Base-by-base conservation (phyloP, 1,284 basidiomycete genomes). In the Sphagnurus paluster region DNA sequence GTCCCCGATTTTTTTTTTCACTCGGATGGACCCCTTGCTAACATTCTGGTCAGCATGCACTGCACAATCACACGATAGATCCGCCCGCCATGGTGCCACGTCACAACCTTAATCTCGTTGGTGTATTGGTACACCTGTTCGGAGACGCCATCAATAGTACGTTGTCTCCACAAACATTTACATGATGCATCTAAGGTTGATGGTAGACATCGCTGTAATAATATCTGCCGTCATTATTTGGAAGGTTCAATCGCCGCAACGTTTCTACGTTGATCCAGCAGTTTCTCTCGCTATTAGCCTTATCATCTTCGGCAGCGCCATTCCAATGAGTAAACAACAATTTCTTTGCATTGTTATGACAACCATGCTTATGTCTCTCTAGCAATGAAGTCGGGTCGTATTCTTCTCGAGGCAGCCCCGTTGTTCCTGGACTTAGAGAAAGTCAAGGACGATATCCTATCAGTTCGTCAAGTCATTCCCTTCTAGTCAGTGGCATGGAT, bases 141-240 rank as follows among this genome's bases (percentile, higher is more conserved):
- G 73, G 73, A 7, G 75, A 77, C 50, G 75, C 74, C 13, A 55
- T 72, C 13, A 76, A 77, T 53, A 77, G 75, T 74, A 51, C 23
- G 69, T 32, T n/a, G 11, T 38, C 5, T 39, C 14, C 13, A 19
- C 24, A 39, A 23, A 13, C 32, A 25, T 10, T n/a, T 17, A 9
- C 5, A 25, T 6, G n/a, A 37, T 20, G 9, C 20, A 36, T 21
- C 19, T 26, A 4, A 14, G 17, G 41, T n/a, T 8, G 14, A 19
- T 35, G 14, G 25, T 40, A 74, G 75, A 77, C 53, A 58, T 77
- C 49, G 74, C 72, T 8, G 75, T 77, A 39, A 75, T 77, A 20
- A 57, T 75, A 32, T 66, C 72, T 6, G 71, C 72, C 13, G 41
- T 71, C 42, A 62, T 77, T 30, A 67, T 75, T 24, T 73, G 72